These are phyloP conservation scores for Aureobasidium zeae DNA, from an alignment of 2,329 filamentous ascomycete species.

Conservation along the genomic window DNA sequence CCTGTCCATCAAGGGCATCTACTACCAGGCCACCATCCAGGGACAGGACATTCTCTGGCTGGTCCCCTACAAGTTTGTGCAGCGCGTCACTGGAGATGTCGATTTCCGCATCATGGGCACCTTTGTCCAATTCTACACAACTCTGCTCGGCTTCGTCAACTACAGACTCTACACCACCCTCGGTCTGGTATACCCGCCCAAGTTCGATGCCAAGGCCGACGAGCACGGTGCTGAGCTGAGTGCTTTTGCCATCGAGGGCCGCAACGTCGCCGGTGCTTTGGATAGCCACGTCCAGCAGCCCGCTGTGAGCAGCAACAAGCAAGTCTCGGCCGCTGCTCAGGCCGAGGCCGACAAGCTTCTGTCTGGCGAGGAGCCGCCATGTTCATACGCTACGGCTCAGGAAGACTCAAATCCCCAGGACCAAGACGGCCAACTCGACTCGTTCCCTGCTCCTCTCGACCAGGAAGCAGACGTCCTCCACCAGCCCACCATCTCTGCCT, in stretches of 20 bases:
- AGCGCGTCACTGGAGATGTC: conserved; percentile 84
- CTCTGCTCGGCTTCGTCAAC: conserved; percentile 89
- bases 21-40: conserved; percentile 96
- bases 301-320: conserved; percentile 6
- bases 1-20: conserved; percentile 97
- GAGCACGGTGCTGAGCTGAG: conserved; percentile 82
- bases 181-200: conserved; percentile 89
- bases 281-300: conserved; percentile 23
- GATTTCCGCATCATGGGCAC: conserved; percentile 99
- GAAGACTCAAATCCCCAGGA: conserved; percentile 35
- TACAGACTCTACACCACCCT: conserved; percentile 86
- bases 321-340: conserved; percentile 35
- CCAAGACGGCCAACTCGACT: conserved; percentile 59
- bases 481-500: conserved; percentile 59
- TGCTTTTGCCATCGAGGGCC: conserved; percentile 83
- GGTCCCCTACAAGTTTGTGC: conserved; percentile 96
- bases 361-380: conserved; percentile 15
- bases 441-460: conserved; percentile 69
- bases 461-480: conserved; percentile 76
- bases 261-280: conserved; percentile 29
- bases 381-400: conserved; percentile 22
- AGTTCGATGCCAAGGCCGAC: conserved; percentile 79
- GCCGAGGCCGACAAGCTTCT: conserved; percentile 40
- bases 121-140: conserved; percentile 98
- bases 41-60: conserved; percentile 96